Percentiles rank a stretch among this genome's conserved stretches.
Conservation (phyloP, 2,329 filamentous ascomycete genomes). For the Canariomyces notabilis region DNA sequence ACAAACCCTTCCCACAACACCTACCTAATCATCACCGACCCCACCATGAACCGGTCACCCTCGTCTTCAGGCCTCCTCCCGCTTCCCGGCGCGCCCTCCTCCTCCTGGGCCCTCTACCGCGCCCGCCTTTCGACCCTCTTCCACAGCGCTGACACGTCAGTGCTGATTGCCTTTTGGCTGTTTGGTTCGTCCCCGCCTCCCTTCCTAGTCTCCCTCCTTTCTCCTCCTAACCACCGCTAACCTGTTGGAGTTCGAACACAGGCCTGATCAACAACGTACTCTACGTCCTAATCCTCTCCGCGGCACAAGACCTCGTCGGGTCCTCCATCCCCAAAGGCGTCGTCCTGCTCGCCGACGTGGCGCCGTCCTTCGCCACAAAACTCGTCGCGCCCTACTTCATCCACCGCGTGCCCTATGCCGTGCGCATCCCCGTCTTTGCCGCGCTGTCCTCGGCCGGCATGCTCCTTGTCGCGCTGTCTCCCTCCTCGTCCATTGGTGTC, state of each 20-base stretch:
- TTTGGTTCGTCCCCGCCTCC: constrained; percentile 60
- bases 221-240: constrained; percentile 2
- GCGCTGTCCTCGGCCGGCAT: constrained; percentile 75
- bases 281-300: constrained; percentile 93
- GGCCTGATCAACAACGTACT: constrained; percentile 95
- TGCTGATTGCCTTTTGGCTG: constrained; percentile 83
- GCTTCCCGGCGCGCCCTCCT: constrained; percentile 52
- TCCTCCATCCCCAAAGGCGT: constrained; percentile 80
- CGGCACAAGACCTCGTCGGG: constrained; percentile 91
- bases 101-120: constrained; percentile 70
- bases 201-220: not conserved
- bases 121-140: constrained; percentile 61
- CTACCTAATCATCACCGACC: not conserved
- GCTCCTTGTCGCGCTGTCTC: constrained; percentile 80
- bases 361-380: constrained; percentile 85
- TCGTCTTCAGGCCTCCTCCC: constrained; percentile 41
- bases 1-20: not conserved
- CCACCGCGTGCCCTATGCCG: constrained; percentile 73
- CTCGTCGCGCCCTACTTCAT: constrained; percentile 91
- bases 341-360: constrained; percentile 86
- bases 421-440: constrained; percentile 71
- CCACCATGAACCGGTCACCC: constrained; percentile 35
- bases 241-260: constrained; percentile 37
- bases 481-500: constrained; percentile 58
- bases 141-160: constrained; percentile 62